These are phyloP conservation scores for Blumeriella jaapii DNA, from an alignment of 2,329 filamentous ascomycete species.

Conservation along the genomic window DNA sequence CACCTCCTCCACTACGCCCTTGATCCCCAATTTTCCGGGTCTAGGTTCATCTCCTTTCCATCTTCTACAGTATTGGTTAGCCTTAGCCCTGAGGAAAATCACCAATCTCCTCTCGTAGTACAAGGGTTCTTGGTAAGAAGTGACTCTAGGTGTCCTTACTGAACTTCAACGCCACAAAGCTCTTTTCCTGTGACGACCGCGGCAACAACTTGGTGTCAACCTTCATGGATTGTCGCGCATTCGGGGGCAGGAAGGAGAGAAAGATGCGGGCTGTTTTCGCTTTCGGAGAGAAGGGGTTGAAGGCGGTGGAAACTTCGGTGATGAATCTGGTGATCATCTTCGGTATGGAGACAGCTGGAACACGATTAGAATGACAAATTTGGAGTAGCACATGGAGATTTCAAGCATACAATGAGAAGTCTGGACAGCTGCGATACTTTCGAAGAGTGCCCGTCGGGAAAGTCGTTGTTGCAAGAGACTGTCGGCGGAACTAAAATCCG, in stretches of 20 bases:
- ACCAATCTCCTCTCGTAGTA: background rate
- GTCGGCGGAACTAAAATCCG: too few species aligned
- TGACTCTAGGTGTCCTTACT: conserved; percentile 43
- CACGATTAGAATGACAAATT: conserved; percentile 2
- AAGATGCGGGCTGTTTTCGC: conserved; percentile 80
- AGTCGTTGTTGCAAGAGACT: too few species aligned
- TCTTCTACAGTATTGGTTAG: conserved; percentile 52
- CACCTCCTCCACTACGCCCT: conserved; percentile 77
- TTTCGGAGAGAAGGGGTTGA: conserved; percentile 79
- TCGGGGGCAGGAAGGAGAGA: conserved; percentile 71
- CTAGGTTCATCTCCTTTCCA: conserved; percentile 77
- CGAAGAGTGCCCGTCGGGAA: too few species aligned
- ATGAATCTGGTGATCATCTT: conserved; percentile 79
- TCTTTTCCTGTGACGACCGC: conserved; percentile 54
- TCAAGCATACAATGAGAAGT: too few species aligned
- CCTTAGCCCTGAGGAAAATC: conserved; percentile 15
- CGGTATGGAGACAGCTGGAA: conserved; percentile 3
- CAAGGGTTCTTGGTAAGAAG: too few species aligned
- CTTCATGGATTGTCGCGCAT: conserved; percentile 64
- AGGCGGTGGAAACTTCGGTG: conserved; percentile 72
- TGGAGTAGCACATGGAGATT: too few species aligned
- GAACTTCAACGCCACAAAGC: conserved; percentile 69
- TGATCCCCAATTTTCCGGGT: conserved; percentile 75
- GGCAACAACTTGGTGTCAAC: conserved; percentile 70
- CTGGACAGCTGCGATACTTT: too few species aligned